Evolutionary conservation across 2,329 filamentous ascomycete genomes (phyloP).

Genomic region (Aspergillus ibericus): DNA sequence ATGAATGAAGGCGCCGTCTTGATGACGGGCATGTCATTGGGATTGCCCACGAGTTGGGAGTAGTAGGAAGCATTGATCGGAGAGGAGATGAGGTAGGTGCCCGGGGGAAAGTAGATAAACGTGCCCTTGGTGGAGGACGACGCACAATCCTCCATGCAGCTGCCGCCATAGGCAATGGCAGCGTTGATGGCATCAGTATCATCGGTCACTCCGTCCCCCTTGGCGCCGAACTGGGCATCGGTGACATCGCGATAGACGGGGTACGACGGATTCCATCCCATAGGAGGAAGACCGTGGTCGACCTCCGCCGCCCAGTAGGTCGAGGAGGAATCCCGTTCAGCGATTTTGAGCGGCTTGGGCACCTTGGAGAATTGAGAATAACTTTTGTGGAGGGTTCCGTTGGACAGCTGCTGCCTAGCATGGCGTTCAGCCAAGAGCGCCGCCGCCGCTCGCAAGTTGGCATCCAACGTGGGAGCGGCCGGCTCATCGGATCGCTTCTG

Average conservation of each 20-base stretch:
- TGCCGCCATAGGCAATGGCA: slow-evolving; percentile 47
- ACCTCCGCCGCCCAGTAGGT: background rate
- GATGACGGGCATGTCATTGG: slow-evolving; percentile 57
- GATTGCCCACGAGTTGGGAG: slow-evolving; percentile 63
- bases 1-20: slow-evolving; percentile 54
- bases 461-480: background rate
- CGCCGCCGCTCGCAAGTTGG: background rate
- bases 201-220: slow-evolving; percentile 51
- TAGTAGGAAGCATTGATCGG: slow-evolving; percentile 64
- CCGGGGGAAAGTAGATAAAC: slow-evolving; percentile 59
- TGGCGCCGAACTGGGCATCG: background rate
- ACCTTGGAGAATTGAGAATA: background rate
- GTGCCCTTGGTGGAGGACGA: slow-evolving; percentile 51
- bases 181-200: slow-evolving; percentile 58
- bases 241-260: background rate
- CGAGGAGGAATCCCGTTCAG: background rate
- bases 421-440: background rate
- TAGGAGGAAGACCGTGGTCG: background rate
- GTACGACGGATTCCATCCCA: background rate
- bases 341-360: background rate
- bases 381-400: background rate
- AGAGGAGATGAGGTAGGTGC: slow-evolving; percentile 58
- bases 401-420: background rate
- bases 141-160: slow-evolving; percentile 44
- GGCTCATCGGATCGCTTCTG: background rate